These are phyloP conservation scores for Stylonectria norvegica DNA, from an alignment of 2,329 filamentous ascomycete genomes.

Conservation along the genomic window DNA sequence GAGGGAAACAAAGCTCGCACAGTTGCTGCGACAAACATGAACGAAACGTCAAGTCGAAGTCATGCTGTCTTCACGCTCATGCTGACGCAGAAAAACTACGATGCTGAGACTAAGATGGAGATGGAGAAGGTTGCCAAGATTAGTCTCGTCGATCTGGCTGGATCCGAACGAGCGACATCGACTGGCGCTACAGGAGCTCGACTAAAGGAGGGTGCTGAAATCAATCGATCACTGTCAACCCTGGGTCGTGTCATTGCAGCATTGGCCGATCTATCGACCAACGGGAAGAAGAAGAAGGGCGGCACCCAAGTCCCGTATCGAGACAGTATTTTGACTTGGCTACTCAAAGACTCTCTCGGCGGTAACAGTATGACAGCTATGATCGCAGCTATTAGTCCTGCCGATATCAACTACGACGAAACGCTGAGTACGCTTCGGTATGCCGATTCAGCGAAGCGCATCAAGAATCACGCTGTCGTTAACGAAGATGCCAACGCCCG, in stretches of 20 bases:
- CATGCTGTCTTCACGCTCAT: constrained; percentile 98
- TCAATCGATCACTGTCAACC: constrained; percentile 94
- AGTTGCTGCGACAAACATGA: constrained; percentile 99
- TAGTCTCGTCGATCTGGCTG: constrained; percentile 93
- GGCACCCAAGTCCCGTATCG: constrained; percentile 83
- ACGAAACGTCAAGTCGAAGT: constrained; percentile 96
- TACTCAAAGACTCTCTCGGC: constrained; percentile 92
- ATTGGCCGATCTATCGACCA: constrained; percentile 82
- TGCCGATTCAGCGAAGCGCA: constrained; percentile 95
- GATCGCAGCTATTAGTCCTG: constrained; percentile 98
- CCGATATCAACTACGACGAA: constrained; percentile 98
- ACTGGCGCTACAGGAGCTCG: constrained; percentile 94
- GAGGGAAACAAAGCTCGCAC: constrained; percentile 98
- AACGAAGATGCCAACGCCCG: constrained; percentile 98
- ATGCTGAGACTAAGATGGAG: constrained; percentile 91
- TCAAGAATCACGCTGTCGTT: constrained; percentile 99
- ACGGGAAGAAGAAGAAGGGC: constrained; percentile 74
- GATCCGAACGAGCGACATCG: constrained; percentile 94
- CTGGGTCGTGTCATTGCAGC: constrained; percentile 96
- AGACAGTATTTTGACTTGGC: constrained; percentile 94
- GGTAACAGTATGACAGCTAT: constrained; percentile 99
- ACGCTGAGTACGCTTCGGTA: constrained; percentile 94
- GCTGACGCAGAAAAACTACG: constrained; percentile 87
- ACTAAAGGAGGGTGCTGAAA: constrained; percentile 95
- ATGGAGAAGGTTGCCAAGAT: constrained; percentile 98